Evolutionary conservation across 805 yeast species (phyloP), one percentile per base, ranked within the genome.

Genomic region (Myxozyma monticola): DNA sequence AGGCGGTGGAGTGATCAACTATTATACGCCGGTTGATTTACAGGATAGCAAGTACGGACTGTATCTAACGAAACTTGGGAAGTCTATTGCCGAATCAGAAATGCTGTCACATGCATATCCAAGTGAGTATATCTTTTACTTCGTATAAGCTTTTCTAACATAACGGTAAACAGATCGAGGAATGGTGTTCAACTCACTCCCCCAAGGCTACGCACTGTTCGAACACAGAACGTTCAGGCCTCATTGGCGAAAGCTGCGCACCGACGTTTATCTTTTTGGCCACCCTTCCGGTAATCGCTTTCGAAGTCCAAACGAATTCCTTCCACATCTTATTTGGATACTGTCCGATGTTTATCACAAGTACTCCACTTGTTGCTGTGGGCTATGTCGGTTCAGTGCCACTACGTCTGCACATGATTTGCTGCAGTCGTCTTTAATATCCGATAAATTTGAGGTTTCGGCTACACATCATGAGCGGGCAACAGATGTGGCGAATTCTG

Each of bases 201-300:
- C 53, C 7, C 22, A 20, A 7, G 51, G 44, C 22, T 50, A 45
- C 36, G 34, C 44, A n/a, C 38, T 45, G 9, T 50, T 30, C 26
- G 47, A 50, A 10, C 53, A 39, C 42, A 9, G 15, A n/a, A 43
- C 37, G n/a, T 39, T n/a, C n/a, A n/a, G n/a, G n/a, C n/a, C n/a
- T n/a, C n/a, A n/a, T n/a, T n/a, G n/a, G n/a, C n/a, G n/a, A n/a
- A n/a, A n/a, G 10, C 30, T 35, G 21, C 37, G 40, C 14, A 24
- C 34, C n/a, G 51, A 50, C 33, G 37, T 33, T 18, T 45, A 29
- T 21, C 15, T 54, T 10, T 51, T 39, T 36, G 58, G 58, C 31
- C 58, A 54, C 31, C 58, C 58, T 2, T 30, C 56, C 8, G 58
- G 58, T 2, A 34, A 44, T 14, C 37, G 33, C 14, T 54, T 54